These are phyloP conservation scores for Apophysomyces trapeziformis DNA, from an alignment of 371 early-diverging fungal genomes.

Conservation along the genomic window DNA sequence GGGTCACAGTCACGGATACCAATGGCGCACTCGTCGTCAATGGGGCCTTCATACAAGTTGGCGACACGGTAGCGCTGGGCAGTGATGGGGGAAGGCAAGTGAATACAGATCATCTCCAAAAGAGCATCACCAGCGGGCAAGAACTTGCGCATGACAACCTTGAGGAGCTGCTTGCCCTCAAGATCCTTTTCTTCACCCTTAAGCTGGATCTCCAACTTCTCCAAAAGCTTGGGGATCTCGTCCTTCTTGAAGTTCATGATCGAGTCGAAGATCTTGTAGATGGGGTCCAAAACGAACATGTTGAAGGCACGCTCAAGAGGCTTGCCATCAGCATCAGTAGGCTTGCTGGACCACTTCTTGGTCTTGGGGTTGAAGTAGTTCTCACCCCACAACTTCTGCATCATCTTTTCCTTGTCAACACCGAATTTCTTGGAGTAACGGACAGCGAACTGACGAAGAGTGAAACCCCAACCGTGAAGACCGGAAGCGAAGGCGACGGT, in stretches of 20 bases:
- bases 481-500: conserved; percentile 99
- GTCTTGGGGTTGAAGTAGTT: conserved; percentile 97
- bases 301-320: conserved; percentile 96
- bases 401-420: conserved; percentile 95
- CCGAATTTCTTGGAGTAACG: conserved; percentile 98
- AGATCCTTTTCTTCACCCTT: conserved; percentile 89
- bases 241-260: conserved; percentile 98
- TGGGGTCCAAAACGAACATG: conserved; percentile 99
- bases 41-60: conserved; percentile 97
- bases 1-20: conserved; percentile 92
- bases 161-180: conserved; percentile 95
- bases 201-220: conserved; percentile 89
- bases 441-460: conserved; percentile 97
- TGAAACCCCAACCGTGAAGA: conserved; percentile 99
- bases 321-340: conserved; percentile 79
- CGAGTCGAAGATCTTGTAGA: conserved; percentile 97
- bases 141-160: conserved; percentile 99
- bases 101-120: conserved; percentile 98
- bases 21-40: conserved; percentile 92
- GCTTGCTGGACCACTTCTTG: conserved; percentile 95
- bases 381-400: conserved; percentile 96
- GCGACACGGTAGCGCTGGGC: conserved; percentile 95
- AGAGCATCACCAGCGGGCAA: conserved; percentile 98
- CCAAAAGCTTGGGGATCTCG: conserved; percentile 79
- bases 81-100: conserved; percentile 95